Percentiles rank a stretch among this genome's conserved stretches.
phyloP scores from a whole-genome alignment of 2,329 filamentous ascomycete species.

The Chrysoporthe austroafricana region DNA sequence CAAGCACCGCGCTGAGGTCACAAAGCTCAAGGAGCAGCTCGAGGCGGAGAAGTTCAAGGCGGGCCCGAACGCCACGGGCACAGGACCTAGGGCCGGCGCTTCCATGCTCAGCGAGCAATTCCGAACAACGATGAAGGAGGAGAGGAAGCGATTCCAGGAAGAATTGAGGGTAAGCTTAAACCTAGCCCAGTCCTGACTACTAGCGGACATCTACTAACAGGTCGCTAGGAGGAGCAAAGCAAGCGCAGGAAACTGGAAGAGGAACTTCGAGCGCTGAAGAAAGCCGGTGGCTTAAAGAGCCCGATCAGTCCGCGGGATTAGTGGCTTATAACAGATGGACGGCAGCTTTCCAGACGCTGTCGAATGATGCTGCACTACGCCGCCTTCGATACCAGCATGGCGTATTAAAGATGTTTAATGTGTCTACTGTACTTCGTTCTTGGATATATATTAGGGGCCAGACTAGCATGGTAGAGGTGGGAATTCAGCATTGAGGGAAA shows the following conservation, averaged over 20 bases:
- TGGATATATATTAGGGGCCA: slow-evolving; percentile 20
- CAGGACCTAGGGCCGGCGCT: slow-evolving; percentile 48
- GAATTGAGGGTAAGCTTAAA: slow-evolving; percentile 51
- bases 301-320: slow-evolving; percentile 45
- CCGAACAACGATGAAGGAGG: slow-evolving; percentile 58
- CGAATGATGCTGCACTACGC: slow-evolving; percentile 20
- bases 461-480: slow-evolving; percentile 11
- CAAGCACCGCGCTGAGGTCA: slow-evolving; percentile 48
- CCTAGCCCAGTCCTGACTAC: neutral
- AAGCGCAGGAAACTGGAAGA: slow-evolving; percentile 54
- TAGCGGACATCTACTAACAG: slow-evolving; percentile 36
- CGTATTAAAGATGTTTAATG: slow-evolving; percentile 21
- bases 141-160: slow-evolving; percentile 61
- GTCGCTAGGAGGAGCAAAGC: slow-evolving; percentile 53
- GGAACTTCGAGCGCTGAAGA: slow-evolving; percentile 50
- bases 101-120: slow-evolving; percentile 61
- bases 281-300: slow-evolving; percentile 47
- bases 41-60: slow-evolving; percentile 54
- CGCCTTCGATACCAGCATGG: slow-evolving; percentile 14
- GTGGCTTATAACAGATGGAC: slow-evolving; percentile 8
- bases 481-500: neutral
- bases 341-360: neutral
- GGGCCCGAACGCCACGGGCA: slow-evolving; percentile 38
- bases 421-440: slow-evolving; percentile 16
- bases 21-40: slow-evolving; percentile 55